A percentile compares a stretch with the other conserved stretches of the same genome.
phyloP scores from a whole-genome alignment of 352 stramenopile genomes.

The Globisporangium spiculum region DNA sequence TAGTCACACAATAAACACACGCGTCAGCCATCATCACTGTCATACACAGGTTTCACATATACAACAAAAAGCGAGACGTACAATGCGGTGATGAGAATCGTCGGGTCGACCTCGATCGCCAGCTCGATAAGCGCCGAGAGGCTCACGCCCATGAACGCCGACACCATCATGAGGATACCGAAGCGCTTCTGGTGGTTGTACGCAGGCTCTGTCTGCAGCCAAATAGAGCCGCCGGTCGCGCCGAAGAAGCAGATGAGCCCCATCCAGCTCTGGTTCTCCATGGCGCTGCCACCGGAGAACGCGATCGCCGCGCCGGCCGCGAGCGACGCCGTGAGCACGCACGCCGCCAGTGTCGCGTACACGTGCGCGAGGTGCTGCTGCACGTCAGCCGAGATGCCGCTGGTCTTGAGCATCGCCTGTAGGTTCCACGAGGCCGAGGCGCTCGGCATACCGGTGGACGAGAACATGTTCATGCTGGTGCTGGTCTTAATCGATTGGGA shows the following conservation, averaged over 20 bases:
- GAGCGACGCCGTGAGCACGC: slow-evolving; percentile 52
- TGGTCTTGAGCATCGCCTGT: slow-evolving; percentile 23
- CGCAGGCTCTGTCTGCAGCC: slow-evolving; percentile 53
- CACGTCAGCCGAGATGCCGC: slow-evolving; percentile 18
- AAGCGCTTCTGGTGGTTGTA: slow-evolving; percentile 60
- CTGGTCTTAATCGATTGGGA: background rate
- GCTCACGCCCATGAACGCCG: slow-evolving; percentile 65
- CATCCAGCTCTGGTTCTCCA: slow-evolving; percentile 39
- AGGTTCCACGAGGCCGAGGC: slow-evolving; percentile 31
- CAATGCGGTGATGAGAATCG: slow-evolving; percentile 78
- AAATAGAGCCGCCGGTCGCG: slow-evolving; percentile 51
- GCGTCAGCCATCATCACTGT: background rate
- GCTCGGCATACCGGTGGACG: slow-evolving; percentile 66
- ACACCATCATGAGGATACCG: slow-evolving; percentile 64
- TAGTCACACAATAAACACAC: slow-evolving; percentile 7
- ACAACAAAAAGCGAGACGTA: slow-evolving; percentile 19
- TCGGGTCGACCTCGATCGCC: slow-evolving; percentile 70
- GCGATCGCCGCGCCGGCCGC: slow-evolving; percentile 36
- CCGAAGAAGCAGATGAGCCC: slow-evolving; percentile 40
- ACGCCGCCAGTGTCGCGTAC: slow-evolving; percentile 65
- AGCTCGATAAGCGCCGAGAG: slow-evolving; percentile 72
- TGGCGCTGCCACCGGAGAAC: slow-evolving; percentile 24
- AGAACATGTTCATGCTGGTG: slow-evolving; percentile 31
- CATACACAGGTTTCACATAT: background rate
- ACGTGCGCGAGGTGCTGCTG: slow-evolving; percentile 36